Evolutionary conservation across 306 rosid species (phyloP).

Genomic region (Cucumis hystrix): DNA sequence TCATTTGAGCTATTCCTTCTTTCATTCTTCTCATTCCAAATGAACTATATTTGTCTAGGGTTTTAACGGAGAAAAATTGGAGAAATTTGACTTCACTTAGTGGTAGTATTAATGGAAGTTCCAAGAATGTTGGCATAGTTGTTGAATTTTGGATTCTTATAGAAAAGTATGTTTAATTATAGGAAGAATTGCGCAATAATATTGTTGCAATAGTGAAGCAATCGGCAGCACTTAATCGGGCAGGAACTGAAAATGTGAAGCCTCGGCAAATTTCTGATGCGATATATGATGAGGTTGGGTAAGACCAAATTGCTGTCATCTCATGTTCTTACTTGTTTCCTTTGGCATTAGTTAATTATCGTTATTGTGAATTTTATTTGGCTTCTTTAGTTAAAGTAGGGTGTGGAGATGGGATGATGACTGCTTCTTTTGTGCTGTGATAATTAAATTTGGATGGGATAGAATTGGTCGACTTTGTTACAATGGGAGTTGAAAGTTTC

Average conservation of each 20-base stretch:
- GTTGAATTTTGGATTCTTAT: background rate
- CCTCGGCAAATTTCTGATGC: slow-evolving; percentile 88
- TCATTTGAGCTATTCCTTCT: background rate
- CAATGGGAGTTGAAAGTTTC: background rate
- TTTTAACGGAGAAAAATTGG: background rate
- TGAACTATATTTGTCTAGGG: background rate
- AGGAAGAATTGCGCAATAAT: slow-evolving; percentile 59
- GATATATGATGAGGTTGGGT: slow-evolving; percentile 80
- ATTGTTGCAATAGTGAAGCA: slow-evolving; percentile 52
- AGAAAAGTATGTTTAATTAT: background rate
- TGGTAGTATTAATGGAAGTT: background rate
- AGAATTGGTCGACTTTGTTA: background rate
- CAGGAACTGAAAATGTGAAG: slow-evolving; percentile 72
- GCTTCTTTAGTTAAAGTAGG: background rate
- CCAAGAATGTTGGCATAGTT: background rate
- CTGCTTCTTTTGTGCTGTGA: background rate
- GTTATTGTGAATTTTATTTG: background rate
- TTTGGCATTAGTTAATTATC: background rate
- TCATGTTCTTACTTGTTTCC: background rate
- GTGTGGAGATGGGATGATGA: background rate
- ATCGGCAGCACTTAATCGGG: slow-evolving; percentile 48
- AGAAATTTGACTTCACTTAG: background rate
- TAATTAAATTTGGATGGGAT: background rate
- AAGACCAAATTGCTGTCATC: background rate
- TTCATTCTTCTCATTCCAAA: background rate